Evolutionary conservation across 2,329 filamentous ascomycete species (phyloP).

Genomic region (Clarireedia sp.): DNA sequence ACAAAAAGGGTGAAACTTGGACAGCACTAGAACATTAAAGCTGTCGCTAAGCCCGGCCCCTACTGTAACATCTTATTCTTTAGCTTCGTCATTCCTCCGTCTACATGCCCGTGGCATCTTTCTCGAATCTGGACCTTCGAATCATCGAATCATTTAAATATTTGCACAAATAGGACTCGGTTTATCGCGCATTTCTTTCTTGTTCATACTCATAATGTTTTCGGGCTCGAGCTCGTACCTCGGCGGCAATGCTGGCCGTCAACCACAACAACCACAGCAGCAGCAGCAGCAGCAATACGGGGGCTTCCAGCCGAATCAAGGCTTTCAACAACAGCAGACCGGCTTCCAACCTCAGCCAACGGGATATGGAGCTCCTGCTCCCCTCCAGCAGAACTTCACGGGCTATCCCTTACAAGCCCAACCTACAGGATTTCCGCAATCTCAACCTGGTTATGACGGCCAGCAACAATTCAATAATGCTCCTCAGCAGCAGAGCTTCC

Average conservation of each 20-base stretch:
- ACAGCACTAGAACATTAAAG: not conserved
- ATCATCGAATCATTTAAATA: conserved; percentile 5
- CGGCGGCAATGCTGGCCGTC: conserved; percentile 66
- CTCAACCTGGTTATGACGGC: conserved; percentile 49
- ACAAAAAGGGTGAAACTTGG: conserved; percentile 2
- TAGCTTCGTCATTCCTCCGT: conserved; percentile 16
- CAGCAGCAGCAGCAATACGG: conserved; percentile 29
- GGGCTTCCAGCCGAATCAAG: conserved; percentile 7
- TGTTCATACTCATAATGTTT: conserved; percentile 56
- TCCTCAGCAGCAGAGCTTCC: conserved; percentile 37
- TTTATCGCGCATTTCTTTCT: conserved; percentile 12
- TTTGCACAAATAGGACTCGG: conserved; percentile 3
- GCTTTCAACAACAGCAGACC: conserved; percentile 19
- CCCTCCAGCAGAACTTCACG: conserved; percentile 27
- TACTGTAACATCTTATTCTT: conserved; percentile 3
- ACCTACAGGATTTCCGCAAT: conserved; percentile 44
- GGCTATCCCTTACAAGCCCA: conserved; percentile 29
- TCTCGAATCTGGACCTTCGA: conserved; percentile 5
- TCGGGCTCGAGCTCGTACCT: conserved; percentile 82
- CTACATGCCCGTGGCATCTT: conserved; percentile 5
- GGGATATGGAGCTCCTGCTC: conserved; percentile 27
- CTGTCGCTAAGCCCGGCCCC: conserved; percentile 12
- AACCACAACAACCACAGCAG: conserved; percentile 35
- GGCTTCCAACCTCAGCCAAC: conserved; percentile 21
- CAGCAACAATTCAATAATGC: conserved; percentile 40